Evolutionary conservation across 163 green algal genomes (phyloP).

Genomic region (Scenedesmus sp.): DNA sequence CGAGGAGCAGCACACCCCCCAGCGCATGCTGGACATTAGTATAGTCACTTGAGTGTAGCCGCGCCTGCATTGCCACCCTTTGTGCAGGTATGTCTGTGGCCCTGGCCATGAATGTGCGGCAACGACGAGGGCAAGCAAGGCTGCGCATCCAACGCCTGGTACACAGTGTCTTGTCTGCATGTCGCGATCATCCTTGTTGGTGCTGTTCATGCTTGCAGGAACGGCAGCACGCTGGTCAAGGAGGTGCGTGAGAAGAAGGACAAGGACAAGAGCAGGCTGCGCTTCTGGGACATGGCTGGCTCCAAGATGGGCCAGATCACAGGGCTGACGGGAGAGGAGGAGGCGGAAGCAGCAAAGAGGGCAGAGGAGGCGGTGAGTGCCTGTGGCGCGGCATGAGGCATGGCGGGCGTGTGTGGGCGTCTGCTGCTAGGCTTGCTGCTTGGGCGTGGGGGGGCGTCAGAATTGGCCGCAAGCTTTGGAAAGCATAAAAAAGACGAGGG

Average conservation of each 20-base stretch:
- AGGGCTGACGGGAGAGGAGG: conserved; percentile 89
- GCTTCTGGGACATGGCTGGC: conserved; percentile 98
- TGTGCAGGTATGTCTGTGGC: too few species aligned
- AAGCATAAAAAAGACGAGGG: neutral
- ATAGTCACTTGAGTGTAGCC: too few species aligned
- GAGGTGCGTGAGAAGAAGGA: conserved; percentile 94
- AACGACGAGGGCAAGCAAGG: too few species aligned
- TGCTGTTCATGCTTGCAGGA: conserved; percentile 22
- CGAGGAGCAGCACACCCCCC: too few species aligned
- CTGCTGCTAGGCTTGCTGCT: conserved; percentile 25
- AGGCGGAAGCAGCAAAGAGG: conserved; percentile 77
- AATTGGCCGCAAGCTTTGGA: too few species aligned
- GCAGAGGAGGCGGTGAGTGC: conserved; percentile 63
- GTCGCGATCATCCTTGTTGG: neutral
- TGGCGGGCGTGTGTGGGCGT: too few species aligned
- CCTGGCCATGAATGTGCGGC: too few species aligned
- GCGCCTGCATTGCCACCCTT: too few species aligned
- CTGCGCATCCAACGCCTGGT: too few species aligned
- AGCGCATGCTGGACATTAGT: too few species aligned
- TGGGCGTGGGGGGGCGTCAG: too few species aligned
- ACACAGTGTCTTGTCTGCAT: neutral
- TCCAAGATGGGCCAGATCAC: conserved; percentile 97
- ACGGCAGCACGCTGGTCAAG: conserved; percentile 71
- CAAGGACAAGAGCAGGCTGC: conserved; percentile 86
- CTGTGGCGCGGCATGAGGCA: too few species aligned